Evolutionary conservation across 257 asterid genomes (phyloP).

Genomic region (Nicotiana tomentosiformis): DNA sequence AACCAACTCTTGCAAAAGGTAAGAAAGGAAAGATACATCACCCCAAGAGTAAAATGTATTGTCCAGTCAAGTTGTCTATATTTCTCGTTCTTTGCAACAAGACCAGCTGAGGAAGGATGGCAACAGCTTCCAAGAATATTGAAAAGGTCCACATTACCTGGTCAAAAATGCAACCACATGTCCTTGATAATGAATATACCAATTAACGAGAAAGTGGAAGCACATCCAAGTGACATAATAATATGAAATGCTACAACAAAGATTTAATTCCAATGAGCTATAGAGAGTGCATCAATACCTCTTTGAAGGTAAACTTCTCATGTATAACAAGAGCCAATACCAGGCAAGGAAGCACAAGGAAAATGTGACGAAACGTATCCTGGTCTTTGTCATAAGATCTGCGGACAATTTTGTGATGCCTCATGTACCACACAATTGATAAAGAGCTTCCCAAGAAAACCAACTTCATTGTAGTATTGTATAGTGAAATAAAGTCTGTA

Average conservation of each 20-base stretch:
- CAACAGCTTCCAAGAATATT: slow-evolving; percentile 78
- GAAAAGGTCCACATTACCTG: slow-evolving; percentile 87
- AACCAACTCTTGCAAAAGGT: neutral
- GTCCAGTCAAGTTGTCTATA: slow-evolving; percentile 88
- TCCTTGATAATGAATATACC: slow-evolving; percentile 1
- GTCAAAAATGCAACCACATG: slow-evolving; percentile 4
- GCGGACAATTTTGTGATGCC: slow-evolving; percentile 73
- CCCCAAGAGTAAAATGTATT: slow-evolving; percentile 82
- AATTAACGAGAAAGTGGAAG: neutral
- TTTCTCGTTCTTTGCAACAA: slow-evolving; percentile 82
- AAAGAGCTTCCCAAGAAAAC: slow-evolving; percentile 83
- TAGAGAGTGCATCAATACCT: slow-evolving; percentile 36
- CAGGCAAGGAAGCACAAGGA: slow-evolving; percentile 66
- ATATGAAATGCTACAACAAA: neutral
- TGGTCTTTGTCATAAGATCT: slow-evolving; percentile 87
- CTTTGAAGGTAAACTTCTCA: slow-evolving; percentile 62
- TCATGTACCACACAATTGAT: slow-evolving; percentile 83
- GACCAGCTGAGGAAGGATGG: slow-evolving; percentile 85
- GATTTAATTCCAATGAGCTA: neutral
- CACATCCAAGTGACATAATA: neutral
- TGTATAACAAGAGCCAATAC: slow-evolving; percentile 54
- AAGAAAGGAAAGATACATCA: slow-evolving; percentile 19
- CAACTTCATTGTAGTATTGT: slow-evolving; percentile 71
- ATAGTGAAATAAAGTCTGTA: slow-evolving; percentile 62
- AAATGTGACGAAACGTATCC: slow-evolving; percentile 78